These are phyloP conservation scores for Porcisia deanei DNA, from an alignment of 208 protist species.

Conservation along the genomic window DNA sequence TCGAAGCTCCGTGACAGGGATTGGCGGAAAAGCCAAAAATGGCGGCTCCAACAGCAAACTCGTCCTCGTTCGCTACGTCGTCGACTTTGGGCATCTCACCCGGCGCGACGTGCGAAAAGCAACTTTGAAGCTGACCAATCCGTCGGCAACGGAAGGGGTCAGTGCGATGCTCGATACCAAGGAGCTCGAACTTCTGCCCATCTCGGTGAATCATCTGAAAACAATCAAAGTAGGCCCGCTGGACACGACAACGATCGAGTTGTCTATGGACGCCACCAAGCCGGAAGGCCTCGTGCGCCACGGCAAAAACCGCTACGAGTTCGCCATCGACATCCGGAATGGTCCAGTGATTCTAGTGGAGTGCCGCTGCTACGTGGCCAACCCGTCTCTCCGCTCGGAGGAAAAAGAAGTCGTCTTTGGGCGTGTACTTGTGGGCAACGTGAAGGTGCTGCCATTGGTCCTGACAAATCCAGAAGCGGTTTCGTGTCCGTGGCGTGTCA, in stretches of 20 bases:
- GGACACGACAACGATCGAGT: slow-evolving; percentile 43
- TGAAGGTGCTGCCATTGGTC: slow-evolving; percentile 79
- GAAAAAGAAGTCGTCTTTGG: slow-evolving; percentile 88
- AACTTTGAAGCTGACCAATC: slow-evolving; percentile 88
- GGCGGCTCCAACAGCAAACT: slow-evolving; percentile 36
- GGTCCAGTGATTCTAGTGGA: slow-evolving; percentile 86
- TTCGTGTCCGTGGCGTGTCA: slow-evolving; percentile 88
- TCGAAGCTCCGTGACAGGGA: slow-evolving; percentile 52
- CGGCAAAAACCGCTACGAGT: slow-evolving; percentile 74
- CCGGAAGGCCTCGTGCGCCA: slow-evolving; percentile 37
- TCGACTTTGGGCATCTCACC: slow-evolving; percentile 96
- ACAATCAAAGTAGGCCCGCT: slow-evolving; percentile 64
- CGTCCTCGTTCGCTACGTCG: slow-evolving; percentile 85
- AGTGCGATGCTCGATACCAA: slow-evolving; percentile 82
- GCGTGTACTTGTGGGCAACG: slow-evolving; percentile 78
- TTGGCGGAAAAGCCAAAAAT: slow-evolving; percentile 12
- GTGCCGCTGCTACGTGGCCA: slow-evolving; percentile 91
- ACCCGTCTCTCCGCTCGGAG: slow-evolving; percentile 79
- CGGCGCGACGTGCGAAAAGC: slow-evolving; percentile 77
- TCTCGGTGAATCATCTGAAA: slow-evolving; percentile 82
- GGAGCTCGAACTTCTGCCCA: slow-evolving; percentile 49
- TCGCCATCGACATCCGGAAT: slow-evolving; percentile 82
- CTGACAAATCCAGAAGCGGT: slow-evolving; percentile 90
- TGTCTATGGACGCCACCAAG: slow-evolving; percentile 54
- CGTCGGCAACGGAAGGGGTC: slow-evolving; percentile 54